Evolutionary conservation across 352 stramenopile genomes (phyloP).

Genomic region (Globisporangium okanoganense): DNA sequence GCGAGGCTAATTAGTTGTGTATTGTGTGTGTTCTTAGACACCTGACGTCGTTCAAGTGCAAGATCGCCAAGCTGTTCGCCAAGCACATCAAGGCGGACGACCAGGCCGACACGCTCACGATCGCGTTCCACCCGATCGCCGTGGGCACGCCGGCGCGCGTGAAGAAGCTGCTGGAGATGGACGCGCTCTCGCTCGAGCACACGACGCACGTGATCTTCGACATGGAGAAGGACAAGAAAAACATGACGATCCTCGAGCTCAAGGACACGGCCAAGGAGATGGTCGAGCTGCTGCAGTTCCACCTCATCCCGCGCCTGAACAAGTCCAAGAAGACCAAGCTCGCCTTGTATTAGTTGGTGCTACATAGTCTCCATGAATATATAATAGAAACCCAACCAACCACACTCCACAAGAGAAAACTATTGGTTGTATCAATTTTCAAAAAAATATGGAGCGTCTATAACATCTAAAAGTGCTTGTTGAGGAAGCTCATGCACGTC

Average conservation of each 20-base stretch:
- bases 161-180: constrained; percentile 78
- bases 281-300: constrained; percentile 73
- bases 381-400: constrained; percentile 16
- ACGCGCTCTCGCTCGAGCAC: constrained; percentile 69
- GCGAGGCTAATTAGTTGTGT: neutral
- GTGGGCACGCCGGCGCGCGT: constrained; percentile 75
- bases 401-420: constrained; percentile 3
- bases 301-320: constrained; percentile 63
- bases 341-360: constrained; percentile 51
- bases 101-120: constrained; percentile 81
- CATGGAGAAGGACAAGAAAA: constrained; percentile 88
- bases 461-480: constrained; percentile 59
- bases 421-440: neutral
- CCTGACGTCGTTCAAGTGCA: constrained; percentile 83
- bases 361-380: neutral
- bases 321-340: constrained; percentile 67
- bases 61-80: constrained; percentile 94
- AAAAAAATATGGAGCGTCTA: constrained; percentile 2
- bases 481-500: constrained; percentile 70
- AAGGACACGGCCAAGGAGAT: constrained; percentile 83
- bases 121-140: constrained; percentile 69
- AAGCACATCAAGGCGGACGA: constrained; percentile 92
- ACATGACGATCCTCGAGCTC: constrained; percentile 75
- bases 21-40: constrained; percentile 27
- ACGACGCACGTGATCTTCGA: constrained; percentile 80